Base-by-base conservation (phyloP, 148 eudicot genomes). In the Mesembryanthemum crystallinum region DNA sequence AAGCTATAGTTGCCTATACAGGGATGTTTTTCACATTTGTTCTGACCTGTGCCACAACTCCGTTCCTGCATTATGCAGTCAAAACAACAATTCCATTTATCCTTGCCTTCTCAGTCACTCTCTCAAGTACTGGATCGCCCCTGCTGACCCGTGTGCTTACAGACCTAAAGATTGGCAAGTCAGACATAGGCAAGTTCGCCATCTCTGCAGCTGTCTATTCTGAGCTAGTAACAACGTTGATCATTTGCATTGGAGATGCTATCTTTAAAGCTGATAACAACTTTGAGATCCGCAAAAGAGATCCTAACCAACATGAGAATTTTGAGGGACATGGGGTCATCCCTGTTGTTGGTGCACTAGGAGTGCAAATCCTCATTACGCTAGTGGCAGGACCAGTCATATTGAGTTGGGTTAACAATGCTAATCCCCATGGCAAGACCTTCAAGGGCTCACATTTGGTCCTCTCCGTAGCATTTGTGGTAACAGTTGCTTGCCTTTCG, bases 351-450 rank as follows among this genome's bases (percentile, higher is more conserved):
- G 37, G 75, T 5, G 62, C 82, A 25, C 37, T 92, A 51, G 73
- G 75, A 59, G 21, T 82, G 13, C 83, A 92, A 63, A 78, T 76
- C 11, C 43, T 84, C 0, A 12, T 86, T 17, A 91, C 92, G 1
- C 68, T 86, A 0, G 79, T 78, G 13, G 7, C 87, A 20, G 87
- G 92, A 35, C 97, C 97, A 0, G 0, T 87, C 7, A 66, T 94
- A 15, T 81, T 92, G 81, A 81, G 81, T 13, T 89, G 96, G 96
- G 93, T 92, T 24, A 92, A 94, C 42, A 69, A 54, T 6, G 83
- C 89, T n/a, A 94, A 94, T 69, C 97, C 98, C 0, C 91, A 89
- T 33, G 98, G 98, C 58, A 94, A 94, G 75, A 82, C 91, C 0
- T 85, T 94, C 79, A 94, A 89, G 60, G 97, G 97, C 27, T 90